These are phyloP conservation scores for Pseudoscleropodium purum DNA, from an alignment of 225 moss, liverwort and hornwort species.

Conservation along the genomic window DNA sequence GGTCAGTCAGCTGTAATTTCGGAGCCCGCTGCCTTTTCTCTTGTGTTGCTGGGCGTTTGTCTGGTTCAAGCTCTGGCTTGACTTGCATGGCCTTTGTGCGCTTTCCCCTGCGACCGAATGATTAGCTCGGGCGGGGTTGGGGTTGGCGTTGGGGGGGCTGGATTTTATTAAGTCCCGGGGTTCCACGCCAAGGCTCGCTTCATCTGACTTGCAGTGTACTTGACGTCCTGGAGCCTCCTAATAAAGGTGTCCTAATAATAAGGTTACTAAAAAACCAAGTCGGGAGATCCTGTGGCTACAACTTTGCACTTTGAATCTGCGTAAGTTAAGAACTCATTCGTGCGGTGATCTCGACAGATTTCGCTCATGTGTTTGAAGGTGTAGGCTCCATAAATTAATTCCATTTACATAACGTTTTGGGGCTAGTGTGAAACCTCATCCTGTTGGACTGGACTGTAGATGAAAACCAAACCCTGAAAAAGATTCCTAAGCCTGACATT, in stretches of 20 bases:
- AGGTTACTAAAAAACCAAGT: too few relatives aligned
- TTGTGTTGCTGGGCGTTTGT: not conserved
- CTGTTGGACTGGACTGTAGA: not conserved
- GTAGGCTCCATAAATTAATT: not conserved
- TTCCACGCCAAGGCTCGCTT: not conserved
- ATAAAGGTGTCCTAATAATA: not conserved
- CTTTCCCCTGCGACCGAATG: not conserved
- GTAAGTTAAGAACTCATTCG: too few relatives aligned
- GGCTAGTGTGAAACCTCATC: too few relatives aligned
- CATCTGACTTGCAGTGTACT: not conserved
- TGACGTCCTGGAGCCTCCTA: not conserved
- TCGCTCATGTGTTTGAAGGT: not conserved
- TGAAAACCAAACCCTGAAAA: too few relatives aligned
- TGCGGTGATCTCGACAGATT: not conserved
- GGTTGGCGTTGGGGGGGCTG: too few relatives aligned
- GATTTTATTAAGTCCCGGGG: not conserved
- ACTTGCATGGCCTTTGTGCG: not conserved
- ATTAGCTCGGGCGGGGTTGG: not conserved
- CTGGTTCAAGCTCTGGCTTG: not conserved
- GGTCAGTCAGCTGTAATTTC: not conserved
- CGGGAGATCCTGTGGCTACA: not conserved
- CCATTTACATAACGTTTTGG: too few relatives aligned
- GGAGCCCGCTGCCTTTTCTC: not conserved
- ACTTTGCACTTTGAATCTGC: not conserved
- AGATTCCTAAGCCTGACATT: not conserved